Conservation (phyloP, 164 flowering plant genomes). For the Liriodendron chinense region DNA sequence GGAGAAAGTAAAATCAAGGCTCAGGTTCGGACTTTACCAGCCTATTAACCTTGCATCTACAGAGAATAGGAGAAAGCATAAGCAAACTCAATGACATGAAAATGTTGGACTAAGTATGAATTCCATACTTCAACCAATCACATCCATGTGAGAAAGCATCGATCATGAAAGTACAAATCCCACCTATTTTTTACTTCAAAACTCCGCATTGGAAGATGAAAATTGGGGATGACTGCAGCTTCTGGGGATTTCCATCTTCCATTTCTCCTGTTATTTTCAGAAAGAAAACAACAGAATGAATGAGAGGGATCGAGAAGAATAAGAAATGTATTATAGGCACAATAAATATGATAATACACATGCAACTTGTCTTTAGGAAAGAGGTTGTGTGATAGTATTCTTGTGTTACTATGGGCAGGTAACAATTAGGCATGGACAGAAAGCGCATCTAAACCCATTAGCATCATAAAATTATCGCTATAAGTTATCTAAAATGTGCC, state of each 20-base stretch:
- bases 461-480: too few relatives aligned
- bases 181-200: conserved; percentile 80
- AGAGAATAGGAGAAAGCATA: not conserved
- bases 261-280: conserved; percentile 32
- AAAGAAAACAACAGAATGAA: conserved; percentile 5
- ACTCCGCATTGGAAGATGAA: conserved; percentile 93
- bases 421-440: not conserved
- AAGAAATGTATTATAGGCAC: not conserved
- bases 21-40: not conserved
- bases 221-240: conserved; percentile 62
- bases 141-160: not conserved
- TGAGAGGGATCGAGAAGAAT: not conserved
- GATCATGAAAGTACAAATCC: not conserved
- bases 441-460: not conserved
- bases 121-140: not conserved
- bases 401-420: not conserved
- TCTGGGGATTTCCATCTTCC: conserved; percentile 54
- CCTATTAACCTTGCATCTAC: not conserved
- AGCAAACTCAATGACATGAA: not conserved
- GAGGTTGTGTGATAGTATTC: not conserved
- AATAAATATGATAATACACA: not conserved
- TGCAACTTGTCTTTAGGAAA: not conserved
- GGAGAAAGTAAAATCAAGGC: not conserved
- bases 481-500: not conserved
- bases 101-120: not conserved